Percentiles rank a stretch among this genome's conserved stretches.
phyloP scores from a whole-genome alignment of 2,329 filamentous ascomycete species.

The Colletotrichum camelliae region DNA sequence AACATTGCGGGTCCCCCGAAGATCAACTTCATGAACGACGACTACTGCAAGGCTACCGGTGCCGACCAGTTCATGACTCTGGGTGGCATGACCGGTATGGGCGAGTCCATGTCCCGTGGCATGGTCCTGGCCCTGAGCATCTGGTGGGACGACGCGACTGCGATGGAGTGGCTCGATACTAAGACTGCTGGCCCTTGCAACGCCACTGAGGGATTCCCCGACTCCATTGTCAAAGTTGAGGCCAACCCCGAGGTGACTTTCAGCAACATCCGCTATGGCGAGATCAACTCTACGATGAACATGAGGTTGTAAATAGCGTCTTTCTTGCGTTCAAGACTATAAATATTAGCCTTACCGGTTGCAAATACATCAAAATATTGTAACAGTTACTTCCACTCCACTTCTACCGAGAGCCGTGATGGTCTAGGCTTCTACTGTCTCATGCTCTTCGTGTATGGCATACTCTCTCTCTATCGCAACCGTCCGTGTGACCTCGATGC shows the following conservation, averaged over 20 bases:
- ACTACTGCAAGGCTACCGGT: slow-evolving; percentile 29
- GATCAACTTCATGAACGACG: slow-evolving; percentile 30
- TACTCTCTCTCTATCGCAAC: too few species aligned
- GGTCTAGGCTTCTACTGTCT: too few species aligned
- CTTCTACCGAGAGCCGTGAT: too few species aligned
- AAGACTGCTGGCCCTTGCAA: slow-evolving; percentile 59
- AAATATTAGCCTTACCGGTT: too few species aligned
- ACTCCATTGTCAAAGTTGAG: slow-evolving; percentile 46
- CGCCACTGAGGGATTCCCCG: slow-evolving; percentile 57
- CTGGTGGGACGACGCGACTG: slow-evolving; percentile 58
- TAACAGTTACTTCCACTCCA: too few species aligned
- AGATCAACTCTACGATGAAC: slow-evolving; percentile 46
- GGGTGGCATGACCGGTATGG: slow-evolving; percentile 47
- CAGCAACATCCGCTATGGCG: slow-evolving; percentile 62
- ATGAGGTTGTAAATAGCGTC: neutral
- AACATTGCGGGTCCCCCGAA: slow-evolving; percentile 26
- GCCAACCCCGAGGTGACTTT: slow-evolving; percentile 56
- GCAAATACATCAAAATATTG: too few species aligned
- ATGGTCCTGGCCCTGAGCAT: slow-evolving; percentile 61
- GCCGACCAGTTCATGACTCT: slow-evolving; percentile 31
- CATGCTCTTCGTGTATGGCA: too few species aligned
- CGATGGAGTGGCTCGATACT: slow-evolving; percentile 63
- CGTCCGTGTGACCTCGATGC: too few species aligned
- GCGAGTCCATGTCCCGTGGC: slow-evolving; percentile 47
- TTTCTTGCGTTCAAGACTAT: neutral